Evolutionary conservation across 1,284 basidiomycete species (phyloP).

Genomic region (Sphaerobolus stellatus): DNA sequence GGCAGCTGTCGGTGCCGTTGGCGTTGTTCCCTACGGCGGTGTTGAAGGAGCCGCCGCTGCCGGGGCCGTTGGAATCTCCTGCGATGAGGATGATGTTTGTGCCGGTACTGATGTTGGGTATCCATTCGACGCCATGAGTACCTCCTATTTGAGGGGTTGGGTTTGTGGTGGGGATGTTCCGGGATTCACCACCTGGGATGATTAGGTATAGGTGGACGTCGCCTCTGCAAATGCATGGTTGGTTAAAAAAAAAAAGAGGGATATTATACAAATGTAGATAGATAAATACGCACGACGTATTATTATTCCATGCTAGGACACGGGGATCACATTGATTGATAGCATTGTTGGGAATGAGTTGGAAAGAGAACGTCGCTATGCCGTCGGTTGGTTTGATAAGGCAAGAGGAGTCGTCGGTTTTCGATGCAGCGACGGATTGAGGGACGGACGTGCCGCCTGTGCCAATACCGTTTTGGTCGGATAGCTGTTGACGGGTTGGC

Average conservation of each 20-base stretch:
- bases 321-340: conserved; percentile 60
- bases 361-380: conserved; percentile 57
- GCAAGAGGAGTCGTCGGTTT: conserved; percentile 57
- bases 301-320: conserved; percentile 61
- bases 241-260: neutral
- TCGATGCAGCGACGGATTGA: conserved; percentile 52
- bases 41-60: conserved; percentile 62
- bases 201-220: conserved; percentile 63
- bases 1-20: conserved; percentile 44
- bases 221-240: conserved; percentile 32
- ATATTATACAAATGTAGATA: neutral
- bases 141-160: conserved; percentile 46
- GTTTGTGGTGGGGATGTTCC: conserved; percentile 51
- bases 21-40: conserved; percentile 53
- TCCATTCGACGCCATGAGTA: conserved; percentile 62
- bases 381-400: conserved; percentile 51
- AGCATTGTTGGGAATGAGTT: conserved; percentile 56
- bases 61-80: conserved; percentile 64
- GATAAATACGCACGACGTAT: conserved; percentile 52
- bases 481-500: too few relatives aligned
- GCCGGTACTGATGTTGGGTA: conserved; percentile 57
- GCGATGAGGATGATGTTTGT: conserved; percentile 64
- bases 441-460: conserved; percentile 71
- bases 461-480: conserved; percentile 67
- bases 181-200: conserved; percentile 77